Evolutionary conservation across 2,329 filamentous ascomycete species (phyloP).

Genomic region (Hymenoscyphus occultus): DNA sequence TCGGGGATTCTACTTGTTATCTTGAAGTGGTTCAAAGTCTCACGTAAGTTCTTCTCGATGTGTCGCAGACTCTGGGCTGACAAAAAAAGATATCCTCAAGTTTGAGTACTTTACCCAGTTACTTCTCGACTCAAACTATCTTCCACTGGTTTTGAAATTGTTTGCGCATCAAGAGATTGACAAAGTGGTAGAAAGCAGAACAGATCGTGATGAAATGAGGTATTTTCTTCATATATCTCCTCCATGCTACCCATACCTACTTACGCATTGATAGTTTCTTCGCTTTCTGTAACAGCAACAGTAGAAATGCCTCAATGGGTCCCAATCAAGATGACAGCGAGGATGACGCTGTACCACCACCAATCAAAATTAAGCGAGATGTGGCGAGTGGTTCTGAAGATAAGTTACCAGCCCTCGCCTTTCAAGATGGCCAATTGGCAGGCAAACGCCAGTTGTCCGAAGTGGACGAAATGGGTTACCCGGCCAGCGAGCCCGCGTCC

Average conservation of each 20-base stretch:
- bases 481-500: constrained; percentile 61
- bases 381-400: constrained; percentile 43
- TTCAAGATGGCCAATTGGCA: constrained; percentile 32
- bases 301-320: constrained; percentile 42
- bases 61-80: constrained; percentile 19
- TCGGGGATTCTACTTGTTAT: constrained; percentile 86
- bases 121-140: constrained; percentile 89
- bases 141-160: constrained; percentile 87
- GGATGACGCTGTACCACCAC: constrained; percentile 80
- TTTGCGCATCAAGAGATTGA: constrained; percentile 95
- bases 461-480: constrained; percentile 86
- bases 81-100: constrained; percentile 73
- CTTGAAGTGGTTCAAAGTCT: constrained; percentile 94
- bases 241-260: not conserved
- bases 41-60: constrained; percentile 59
- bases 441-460: constrained; percentile 43
- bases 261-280: constrained; percentile 65
- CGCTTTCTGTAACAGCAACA: constrained; percentile 76
- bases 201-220: constrained; percentile 79
- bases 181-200: constrained; percentile 79
- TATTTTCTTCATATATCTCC: constrained; percentile 40
- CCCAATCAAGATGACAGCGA: constrained; percentile 45
- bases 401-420: constrained; percentile 33
- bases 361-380: constrained; percentile 61
- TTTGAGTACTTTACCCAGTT: constrained; percentile 95